Base-by-base conservation (phyloP, 257 asterid species). In the Penstemon barbatus region DNA sequence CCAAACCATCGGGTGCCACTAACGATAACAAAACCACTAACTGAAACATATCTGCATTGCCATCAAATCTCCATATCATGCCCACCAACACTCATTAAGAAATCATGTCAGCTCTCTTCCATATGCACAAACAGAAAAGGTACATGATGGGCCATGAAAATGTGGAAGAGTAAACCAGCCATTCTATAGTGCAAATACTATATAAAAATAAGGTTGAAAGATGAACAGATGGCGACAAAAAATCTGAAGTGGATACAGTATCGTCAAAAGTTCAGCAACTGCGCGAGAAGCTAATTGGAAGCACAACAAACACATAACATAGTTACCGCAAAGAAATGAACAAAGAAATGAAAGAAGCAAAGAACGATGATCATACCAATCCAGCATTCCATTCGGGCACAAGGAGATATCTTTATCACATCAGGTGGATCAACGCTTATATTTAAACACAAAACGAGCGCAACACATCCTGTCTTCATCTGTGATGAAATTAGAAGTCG, bases 351-450 rank as follows among this genome's bases (percentile, higher is more conserved):
- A 57, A 41, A 71, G 41, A 73, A 61, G 45, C 68, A 60, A 52
- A 43, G 63, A 68, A 79, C 51, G 73, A 61, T 25, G 71, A 74
- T 57, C 68, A 72, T 89, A 92, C 98, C 98, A 50, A 89, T 88
- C 98, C 97, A 92, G 81, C 97, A 92, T 77, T 92, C 98, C 95
- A 89, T 85, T 60, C 97, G 87, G 46, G 98, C 97, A 87, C 98
- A 89, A 74, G 98, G 97, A 69, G 98, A 86, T 77, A 92, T 89
- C 91, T 92, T 92, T 81, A 89, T 89, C 8, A 89, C 96, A 82
- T 92, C 97, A 67, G 98, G 98, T 33, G 98, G 98, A 73, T 89
- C 97, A 57, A 89, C 89, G 46, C 89, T 83, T 74, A 89, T 89
- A 86, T 92, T 92, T 82, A 92, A 80, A 78, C 98, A 92, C 71